Evolutionary conservation across 106 monocot genomes (phyloP).

Genomic region (Acorus gramineus): DNA sequence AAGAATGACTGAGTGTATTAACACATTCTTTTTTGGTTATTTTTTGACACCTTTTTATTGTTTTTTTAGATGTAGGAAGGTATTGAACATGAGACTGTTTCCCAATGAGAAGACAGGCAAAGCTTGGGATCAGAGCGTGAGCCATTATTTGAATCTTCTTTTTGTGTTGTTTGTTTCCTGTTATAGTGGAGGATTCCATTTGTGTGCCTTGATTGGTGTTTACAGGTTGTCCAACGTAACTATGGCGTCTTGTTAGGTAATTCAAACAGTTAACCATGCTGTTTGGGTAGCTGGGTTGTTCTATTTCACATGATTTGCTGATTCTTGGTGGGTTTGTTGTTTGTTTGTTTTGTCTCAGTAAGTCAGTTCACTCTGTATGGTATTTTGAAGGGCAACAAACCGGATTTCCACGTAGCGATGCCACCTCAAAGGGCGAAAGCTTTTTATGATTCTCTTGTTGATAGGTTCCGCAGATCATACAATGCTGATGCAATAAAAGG

Average conservation of each 20-base stretch:
- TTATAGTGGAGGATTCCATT: neutral
- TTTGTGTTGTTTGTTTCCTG: neutral
- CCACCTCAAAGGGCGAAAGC: constrained; percentile 67
- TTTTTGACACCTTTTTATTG: neutral
- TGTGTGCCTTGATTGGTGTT: neutral
- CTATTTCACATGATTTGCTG: neutral
- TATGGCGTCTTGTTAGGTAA: constrained; percentile 75
- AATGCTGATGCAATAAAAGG: constrained; percentile 66
- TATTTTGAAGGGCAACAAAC: constrained; percentile 85
- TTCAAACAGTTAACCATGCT: neutral
- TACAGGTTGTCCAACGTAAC: constrained; percentile 75
- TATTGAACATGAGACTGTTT: constrained; percentile 91
- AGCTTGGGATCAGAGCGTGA: constrained; percentile 86
- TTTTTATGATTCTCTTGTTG: constrained; percentile 73
- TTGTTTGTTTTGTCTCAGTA: constrained; percentile 29
- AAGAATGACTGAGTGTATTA: neutral
- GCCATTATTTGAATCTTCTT: constrained; percentile 1
- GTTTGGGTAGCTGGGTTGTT: neutral
- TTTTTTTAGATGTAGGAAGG: constrained; percentile 71
- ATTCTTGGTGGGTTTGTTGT: neutral
- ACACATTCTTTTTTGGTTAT: neutral
- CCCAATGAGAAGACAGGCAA: constrained; percentile 69
- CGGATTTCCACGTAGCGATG: constrained; percentile 97
- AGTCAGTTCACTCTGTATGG: constrained; percentile 97
- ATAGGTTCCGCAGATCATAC: constrained; percentile 64